phyloP scores from a whole-genome alignment of 306 rosid genomes.

The Corylus heterophylla region DNA sequence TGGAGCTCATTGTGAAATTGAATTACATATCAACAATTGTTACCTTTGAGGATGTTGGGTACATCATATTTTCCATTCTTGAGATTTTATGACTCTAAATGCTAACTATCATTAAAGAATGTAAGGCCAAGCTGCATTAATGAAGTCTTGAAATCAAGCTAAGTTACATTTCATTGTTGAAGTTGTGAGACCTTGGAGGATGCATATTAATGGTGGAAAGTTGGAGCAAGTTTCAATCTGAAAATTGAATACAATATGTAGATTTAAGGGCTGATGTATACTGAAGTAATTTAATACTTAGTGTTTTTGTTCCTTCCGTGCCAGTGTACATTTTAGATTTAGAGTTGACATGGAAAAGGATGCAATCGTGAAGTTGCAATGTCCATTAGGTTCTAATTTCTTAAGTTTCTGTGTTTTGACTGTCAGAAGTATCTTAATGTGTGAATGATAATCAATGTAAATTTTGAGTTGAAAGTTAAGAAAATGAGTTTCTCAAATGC shows the following conservation, averaged over 20 bases:
- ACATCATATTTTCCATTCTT: not conserved
- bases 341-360: not conserved
- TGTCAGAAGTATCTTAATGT: not conserved
- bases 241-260: not conserved
- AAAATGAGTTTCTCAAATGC: not conserved
- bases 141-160: not conserved
- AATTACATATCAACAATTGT: not conserved
- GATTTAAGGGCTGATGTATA: not conserved
- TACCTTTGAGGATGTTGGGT: slow-evolving; percentile 1
- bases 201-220: not conserved
- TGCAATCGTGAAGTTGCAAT: not conserved
- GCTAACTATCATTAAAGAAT: too few species aligned
- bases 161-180: not conserved
- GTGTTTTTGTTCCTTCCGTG: not conserved
- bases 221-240: not conserved
- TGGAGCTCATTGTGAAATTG: not conserved
- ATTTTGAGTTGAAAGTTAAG: not conserved
- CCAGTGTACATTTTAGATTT: not conserved
- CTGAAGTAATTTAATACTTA: not conserved
- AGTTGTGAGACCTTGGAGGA: not conserved
- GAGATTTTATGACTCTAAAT: not conserved
- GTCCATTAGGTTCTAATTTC: not conserved
- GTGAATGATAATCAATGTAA: not conserved
- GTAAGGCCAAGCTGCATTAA: not conserved
- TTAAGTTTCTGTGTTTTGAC: not conserved